Base-by-base conservation (phyloP, 2,329 filamentous ascomycete genomes). In the Fusarium robinianum region DNA sequence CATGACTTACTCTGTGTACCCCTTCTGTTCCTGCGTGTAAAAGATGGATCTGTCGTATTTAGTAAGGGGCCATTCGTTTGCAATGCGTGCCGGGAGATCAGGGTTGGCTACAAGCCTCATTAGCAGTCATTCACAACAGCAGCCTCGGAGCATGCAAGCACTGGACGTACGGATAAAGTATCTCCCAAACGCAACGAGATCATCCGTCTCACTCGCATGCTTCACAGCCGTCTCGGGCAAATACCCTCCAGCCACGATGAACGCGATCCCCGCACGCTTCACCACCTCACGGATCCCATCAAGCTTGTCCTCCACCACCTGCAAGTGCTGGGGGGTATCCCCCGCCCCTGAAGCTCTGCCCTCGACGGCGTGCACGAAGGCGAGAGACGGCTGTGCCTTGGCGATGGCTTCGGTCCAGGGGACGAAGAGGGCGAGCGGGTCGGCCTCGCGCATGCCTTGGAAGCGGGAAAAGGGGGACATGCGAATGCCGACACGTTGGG, bases 321-420 rank as follows among this genome's bases (percentile, higher is more conserved):
- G 41, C 3, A 37, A 10, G 14, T 46, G 43, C 18, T 41, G 34
- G 2, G 54, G 30, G 6, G 67, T 42, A 42, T 78, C 72, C 2
- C 57, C 59, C 43, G 62, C 64, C 6, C 74, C 75, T 4, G 69
- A 63, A 8, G 81, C 67, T 3, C 80, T 73, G 1, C 79, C 73
- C 58, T 87, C 81, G 10, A 87, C 70, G 2, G 85, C 55, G 60
- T 86, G 82, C 4, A 85, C 62, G 60, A 81, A 87, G 0, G 81
- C 77, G 14, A 88, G 70, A 6, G 75, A 73, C 4, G 84, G 65
- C 32, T 72, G 67, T n/a, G 83, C 67, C 31, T 76, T 71, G 34
- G 67, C 57, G 16, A 81, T 72, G 11, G 85, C 61, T 57, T 87
- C 70, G 2, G 68, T 69, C 63, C 87, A 88, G 0, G 83, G 79